phyloP scores from a whole-genome alignment of 192 early-diverging fungal genomes.

The Spizellomyces sp. region DNA sequence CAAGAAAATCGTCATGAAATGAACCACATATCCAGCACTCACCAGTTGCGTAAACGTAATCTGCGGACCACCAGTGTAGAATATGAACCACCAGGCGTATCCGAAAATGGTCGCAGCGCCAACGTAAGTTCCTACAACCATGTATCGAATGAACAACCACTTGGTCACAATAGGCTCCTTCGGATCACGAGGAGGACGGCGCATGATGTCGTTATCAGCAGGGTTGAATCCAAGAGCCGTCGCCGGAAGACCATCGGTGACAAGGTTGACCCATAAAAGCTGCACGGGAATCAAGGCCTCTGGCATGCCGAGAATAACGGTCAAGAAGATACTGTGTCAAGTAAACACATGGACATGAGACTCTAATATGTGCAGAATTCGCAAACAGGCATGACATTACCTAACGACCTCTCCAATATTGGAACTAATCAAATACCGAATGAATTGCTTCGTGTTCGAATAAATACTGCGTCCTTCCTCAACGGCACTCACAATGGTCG shows the following conservation, averaged over 20 bases:
- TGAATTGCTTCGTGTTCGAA: conserved; percentile 99
- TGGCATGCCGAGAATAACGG: conserved; percentile 93
- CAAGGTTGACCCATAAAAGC: conserved; percentile 98
- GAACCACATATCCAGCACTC: conserved; percentile 28
- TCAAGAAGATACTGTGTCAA: conserved; percentile 81
- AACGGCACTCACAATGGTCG: conserved; percentile 95
- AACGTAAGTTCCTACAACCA: conserved; percentile 90
- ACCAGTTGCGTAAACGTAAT: conserved; percentile 88
- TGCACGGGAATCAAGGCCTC: conserved; percentile 98
- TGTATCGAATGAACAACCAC: conserved; percentile 96
- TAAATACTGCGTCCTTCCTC: conserved; percentile 98
- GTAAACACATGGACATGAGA: neutral
- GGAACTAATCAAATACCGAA: conserved; percentile 95
- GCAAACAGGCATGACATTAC: conserved; percentile 2
- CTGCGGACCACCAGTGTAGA: conserved; percentile 83
- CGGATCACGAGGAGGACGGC: conserved; percentile 77
- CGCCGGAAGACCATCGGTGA: conserved; percentile 96
- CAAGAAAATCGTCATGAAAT: conserved; percentile 4
- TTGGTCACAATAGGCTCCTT: conserved; percentile 87
- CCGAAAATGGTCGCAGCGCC: conserved; percentile 93
- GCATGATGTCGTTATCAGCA: conserved; percentile 96
- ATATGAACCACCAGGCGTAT: conserved; percentile 99
- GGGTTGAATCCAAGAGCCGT: conserved; percentile 99
- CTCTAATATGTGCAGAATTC: neutral
- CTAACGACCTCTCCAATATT: conserved; percentile 98